These are phyloP conservation scores for Abelmoschus esculentus DNA, from an alignment of 345 rosid species.

Conservation along the genomic window DNA sequence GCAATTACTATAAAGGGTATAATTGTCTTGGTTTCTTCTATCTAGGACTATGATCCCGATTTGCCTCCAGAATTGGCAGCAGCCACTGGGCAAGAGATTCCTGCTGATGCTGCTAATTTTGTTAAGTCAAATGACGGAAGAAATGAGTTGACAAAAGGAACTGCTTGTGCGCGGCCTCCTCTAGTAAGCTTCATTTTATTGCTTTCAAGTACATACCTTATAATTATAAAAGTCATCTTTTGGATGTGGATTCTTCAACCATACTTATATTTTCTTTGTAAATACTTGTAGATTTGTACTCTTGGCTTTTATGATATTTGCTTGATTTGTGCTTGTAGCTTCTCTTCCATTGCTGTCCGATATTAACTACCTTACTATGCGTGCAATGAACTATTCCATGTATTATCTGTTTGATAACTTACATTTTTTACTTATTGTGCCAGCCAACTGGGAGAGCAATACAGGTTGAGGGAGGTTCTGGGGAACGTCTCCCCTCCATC, in stretches of 20 bases:
- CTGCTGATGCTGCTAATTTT: constrained; percentile 46
- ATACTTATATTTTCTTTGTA: background rate
- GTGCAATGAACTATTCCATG: background rate
- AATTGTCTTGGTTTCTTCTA: constrained; percentile 22
- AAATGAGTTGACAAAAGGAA: constrained; percentile 49
- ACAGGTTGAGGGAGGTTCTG: constrained; percentile 86
- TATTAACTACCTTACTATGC: background rate
- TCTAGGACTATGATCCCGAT: constrained; percentile 91
- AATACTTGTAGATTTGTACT: background rate
- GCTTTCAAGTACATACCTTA: background rate
- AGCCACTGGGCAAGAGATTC: constrained; percentile 71
- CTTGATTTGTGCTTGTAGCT: background rate
- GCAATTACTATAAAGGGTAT: background rate
- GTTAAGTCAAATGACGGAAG: constrained; percentile 55
- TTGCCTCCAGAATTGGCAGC: constrained; percentile 98
- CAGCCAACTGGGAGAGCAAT: constrained; percentile 98
- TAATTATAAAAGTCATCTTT: background rate
- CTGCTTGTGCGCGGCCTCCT: constrained; percentile 62
- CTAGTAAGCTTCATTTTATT: constrained; percentile 48
- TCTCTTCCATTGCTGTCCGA: background rate
- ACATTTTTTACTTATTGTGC: constrained; percentile 7
- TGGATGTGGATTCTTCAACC: background rate
- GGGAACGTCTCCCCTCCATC: constrained; percentile 83
- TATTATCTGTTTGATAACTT: constrained; percentile 6
- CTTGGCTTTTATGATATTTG: background rate